A percentile compares a stretch with the other conserved stretches of the same genome.
These are phyloP conservation scores for Pseudohalonectria lignicola DNA, from an alignment of 2,329 filamentous ascomycete genomes.

Conservation along the genomic window DNA sequence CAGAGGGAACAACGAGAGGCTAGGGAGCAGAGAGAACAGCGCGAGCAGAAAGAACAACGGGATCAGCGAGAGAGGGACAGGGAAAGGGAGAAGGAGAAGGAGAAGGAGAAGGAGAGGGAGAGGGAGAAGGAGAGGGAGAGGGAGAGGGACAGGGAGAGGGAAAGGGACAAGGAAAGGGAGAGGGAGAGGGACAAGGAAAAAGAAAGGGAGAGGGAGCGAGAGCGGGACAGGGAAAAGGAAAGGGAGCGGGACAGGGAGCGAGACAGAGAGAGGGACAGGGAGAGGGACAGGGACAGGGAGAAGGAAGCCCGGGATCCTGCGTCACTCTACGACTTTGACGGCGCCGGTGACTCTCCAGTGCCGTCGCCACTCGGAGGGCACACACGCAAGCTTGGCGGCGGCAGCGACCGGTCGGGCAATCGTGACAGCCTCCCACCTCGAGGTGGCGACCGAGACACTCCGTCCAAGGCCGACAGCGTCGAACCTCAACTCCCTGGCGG, in stretches of 20 bases:
- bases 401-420: slow-evolving; percentile 18
- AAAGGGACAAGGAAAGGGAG: slow-evolving; percentile 7
- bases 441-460: slow-evolving; percentile 36
- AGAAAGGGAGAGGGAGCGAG: too few relatives aligned
- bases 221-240: slow-evolving; percentile 13
- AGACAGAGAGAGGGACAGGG: slow-evolving; percentile 16
- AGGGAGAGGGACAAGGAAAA: too few relatives aligned
- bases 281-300: slow-evolving; percentile 7
- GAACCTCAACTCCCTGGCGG: slow-evolving; percentile 28
- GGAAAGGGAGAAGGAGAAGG: slow-evolving; percentile 15
- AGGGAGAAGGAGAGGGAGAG: slow-evolving; percentile 15
- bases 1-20: too few relatives aligned
- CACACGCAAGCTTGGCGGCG: slow-evolving; percentile 21
- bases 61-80: slow-evolving; percentile 19
- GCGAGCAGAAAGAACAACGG: slow-evolving; percentile 20
- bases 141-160: slow-evolving; percentile 14
- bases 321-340: slow-evolving; percentile 31
- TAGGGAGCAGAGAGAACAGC: not conserved
- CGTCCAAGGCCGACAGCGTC: slow-evolving; percentile 44
- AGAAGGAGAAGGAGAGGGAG: slow-evolving; percentile 11
- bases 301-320: slow-evolving; percentile 10
- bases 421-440: slow-evolving; percentile 22
- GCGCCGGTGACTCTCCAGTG: slow-evolving; percentile 28
- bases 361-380: slow-evolving; percentile 25
- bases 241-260: slow-evolving; percentile 18